These are phyloP conservation scores for Fusarium lateritium DNA, from an alignment of 2,329 filamentous ascomycete species.

Conservation along the genomic window DNA sequence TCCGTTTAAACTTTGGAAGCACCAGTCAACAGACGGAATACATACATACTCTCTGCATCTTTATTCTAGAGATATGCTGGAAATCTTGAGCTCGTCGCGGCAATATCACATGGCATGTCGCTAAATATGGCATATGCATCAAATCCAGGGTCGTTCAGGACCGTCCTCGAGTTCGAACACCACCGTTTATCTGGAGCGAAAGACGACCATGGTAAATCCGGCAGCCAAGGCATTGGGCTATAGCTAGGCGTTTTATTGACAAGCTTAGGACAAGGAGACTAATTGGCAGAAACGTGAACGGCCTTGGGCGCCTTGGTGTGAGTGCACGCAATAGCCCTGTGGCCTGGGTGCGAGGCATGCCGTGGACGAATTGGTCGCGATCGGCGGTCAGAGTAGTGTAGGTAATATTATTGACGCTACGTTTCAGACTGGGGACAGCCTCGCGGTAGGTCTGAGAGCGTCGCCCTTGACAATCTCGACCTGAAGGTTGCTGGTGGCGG, in stretches of 20 bases:
- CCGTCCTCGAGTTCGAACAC: too few species aligned
- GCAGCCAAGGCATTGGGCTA: too few species aligned
- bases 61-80: too few species aligned
- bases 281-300: conserved; percentile 33
- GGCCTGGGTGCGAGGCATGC: conserved; percentile 30
- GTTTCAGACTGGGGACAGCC: conserved; percentile 54
- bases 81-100: too few species aligned
- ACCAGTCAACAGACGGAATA: too few species aligned
- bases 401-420: conserved; percentile 50
- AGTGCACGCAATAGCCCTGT: conserved; percentile 37
- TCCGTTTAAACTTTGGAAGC: too few species aligned
- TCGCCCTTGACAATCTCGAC: conserved; percentile 56
- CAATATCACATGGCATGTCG: too few species aligned
- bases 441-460: conserved; percentile 55
- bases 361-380: conserved; percentile 50
- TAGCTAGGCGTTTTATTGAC: conserved; percentile 23
- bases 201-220: too few species aligned
- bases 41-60: too few species aligned
- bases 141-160: too few species aligned
- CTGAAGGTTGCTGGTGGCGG: conserved; percentile 48
- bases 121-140: too few species aligned
- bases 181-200: too few species aligned
- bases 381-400: conserved; percentile 47
- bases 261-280: conserved; percentile 38
- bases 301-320: conserved; percentile 37